These are phyloP conservation scores for Ophiostoma sp. DNA, from an alignment of 2,329 filamentous ascomycete genomes.

Conservation along the genomic window DNA sequence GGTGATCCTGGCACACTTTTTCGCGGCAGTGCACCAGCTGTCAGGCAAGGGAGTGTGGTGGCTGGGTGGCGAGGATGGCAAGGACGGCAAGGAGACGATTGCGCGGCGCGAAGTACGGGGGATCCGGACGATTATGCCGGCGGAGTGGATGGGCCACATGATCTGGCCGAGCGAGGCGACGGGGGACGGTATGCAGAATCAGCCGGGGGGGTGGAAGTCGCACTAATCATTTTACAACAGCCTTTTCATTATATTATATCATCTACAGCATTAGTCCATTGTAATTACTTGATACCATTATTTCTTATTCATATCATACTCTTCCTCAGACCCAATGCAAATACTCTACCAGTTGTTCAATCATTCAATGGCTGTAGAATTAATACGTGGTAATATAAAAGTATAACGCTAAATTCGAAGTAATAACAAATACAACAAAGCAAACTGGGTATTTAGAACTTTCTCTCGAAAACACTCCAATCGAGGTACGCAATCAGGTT, in stretches of 20 bases:
- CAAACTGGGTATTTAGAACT: not conserved
- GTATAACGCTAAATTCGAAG: not conserved
- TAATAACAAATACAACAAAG: not conserved
- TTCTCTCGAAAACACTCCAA: constrained; percentile 24
- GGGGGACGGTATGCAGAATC: not conserved
- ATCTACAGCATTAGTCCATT: too few relatives aligned
- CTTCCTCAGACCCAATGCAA: not conserved
- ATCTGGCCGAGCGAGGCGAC: constrained; percentile 26
- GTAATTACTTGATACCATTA: constrained; percentile 1
- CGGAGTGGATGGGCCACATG: constrained; percentile 28
- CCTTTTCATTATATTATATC: too few relatives aligned
- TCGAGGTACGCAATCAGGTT: constrained; percentile 19
- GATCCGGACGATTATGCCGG: constrained; percentile 27
- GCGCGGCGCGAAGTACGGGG: constrained; percentile 30
- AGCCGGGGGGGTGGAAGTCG: not conserved
- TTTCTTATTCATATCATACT: not conserved
- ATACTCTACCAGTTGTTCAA: not conserved
- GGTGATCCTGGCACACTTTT: constrained; percentile 30
- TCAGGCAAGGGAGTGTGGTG: constrained; percentile 28
- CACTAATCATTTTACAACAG: not conserved
- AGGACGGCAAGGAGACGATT: constrained; percentile 23
- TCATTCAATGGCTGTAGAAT: not conserved
- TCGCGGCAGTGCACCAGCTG: constrained; percentile 28
- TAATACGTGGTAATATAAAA: not conserved
- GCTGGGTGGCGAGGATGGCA: constrained; percentile 26